Conservation (phyloP, 2,329 filamentous ascomycete species). For the Colletotrichum tamarilloi region DNA sequence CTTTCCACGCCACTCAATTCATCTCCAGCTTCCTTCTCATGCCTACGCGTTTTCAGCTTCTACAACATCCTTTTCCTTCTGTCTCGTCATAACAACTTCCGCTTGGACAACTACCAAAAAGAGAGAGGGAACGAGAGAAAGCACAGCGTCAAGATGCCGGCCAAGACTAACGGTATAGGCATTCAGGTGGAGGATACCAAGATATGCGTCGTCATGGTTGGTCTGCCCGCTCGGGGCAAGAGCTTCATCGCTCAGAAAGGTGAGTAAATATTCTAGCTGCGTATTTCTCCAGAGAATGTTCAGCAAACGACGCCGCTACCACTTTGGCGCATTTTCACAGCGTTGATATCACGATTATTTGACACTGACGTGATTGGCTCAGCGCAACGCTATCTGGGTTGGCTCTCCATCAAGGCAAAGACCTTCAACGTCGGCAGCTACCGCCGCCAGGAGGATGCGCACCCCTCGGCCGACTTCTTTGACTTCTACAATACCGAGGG, state of each 20-base stretch:
- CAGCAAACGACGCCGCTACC: not conserved
- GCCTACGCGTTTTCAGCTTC: not conserved
- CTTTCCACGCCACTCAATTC: slow-evolving; percentile 11
- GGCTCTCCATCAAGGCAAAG: slow-evolving; percentile 93
- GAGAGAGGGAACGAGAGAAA: not conserved
- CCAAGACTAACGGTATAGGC: slow-evolving; percentile 72
- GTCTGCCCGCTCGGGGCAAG: slow-evolving; percentile 94
- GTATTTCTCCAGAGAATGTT: not conserved
- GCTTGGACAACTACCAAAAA: slow-evolving; percentile 7
- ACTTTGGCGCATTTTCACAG: not conserved
- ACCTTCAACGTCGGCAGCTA: slow-evolving; percentile 99
- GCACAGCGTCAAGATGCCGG: slow-evolving; percentile 51
- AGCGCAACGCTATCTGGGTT: slow-evolving; percentile 95
- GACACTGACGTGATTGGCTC: slow-evolving; percentile 24
- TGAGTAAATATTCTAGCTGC: slow-evolving; percentile 52
- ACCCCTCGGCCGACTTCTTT: slow-evolving; percentile 95
- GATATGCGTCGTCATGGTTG: slow-evolving; percentile 99
- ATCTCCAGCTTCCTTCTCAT: slow-evolving; percentile 16
- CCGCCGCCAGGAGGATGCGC: slow-evolving; percentile 87
- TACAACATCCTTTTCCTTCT: slow-evolving; percentile 8
- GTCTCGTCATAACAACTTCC: slow-evolving; percentile 21
- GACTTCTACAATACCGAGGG: slow-evolving; percentile 90
- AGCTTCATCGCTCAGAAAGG: slow-evolving; percentile 98
- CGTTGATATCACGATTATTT: not conserved
- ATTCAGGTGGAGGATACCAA: slow-evolving; percentile 94